Evolutionary conservation across 2,329 filamentous ascomycete species (phyloP).

Genomic region (Annulohypoxylon truncatum): DNA sequence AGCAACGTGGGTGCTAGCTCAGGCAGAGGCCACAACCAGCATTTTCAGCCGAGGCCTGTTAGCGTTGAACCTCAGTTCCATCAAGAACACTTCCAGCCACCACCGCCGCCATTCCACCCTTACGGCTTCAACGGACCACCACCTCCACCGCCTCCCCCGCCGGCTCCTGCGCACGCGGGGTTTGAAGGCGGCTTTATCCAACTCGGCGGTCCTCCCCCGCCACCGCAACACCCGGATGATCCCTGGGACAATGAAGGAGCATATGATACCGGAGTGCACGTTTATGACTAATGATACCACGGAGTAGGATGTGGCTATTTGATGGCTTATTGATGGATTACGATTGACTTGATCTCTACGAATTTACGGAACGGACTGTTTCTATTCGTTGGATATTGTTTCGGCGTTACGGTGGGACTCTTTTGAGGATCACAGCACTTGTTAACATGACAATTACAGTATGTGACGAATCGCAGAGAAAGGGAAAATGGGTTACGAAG

Average conservation of each 20-base stretch:
- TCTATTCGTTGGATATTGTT: conserved; percentile 15
- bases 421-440: conserved; percentile 7
- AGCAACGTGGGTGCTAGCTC: conserved; percentile 9
- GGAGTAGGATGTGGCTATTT: conserved; percentile 2
- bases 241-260: conserved; percentile 32
- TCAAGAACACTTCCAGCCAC: conserved; percentile 13
- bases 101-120: conserved; percentile 14
- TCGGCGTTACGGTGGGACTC: conserved; percentile 26
- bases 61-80: conserved; percentile 25
- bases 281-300: conserved; percentile 30
- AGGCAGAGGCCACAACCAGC: conserved; percentile 8
- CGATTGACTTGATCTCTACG: conserved; percentile 18
- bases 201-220: conserved; percentile 37
- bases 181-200: conserved; percentile 49
- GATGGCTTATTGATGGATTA: conserved; percentile 4
- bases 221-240: conserved; percentile 21
- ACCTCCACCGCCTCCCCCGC: conserved; percentile 31
- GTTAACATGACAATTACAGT: conserved; percentile 6
- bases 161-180: conserved; percentile 32
- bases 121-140: conserved; percentile 29
- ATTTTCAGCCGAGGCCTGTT: conserved; percentile 12
- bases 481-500: conserved; percentile 1
- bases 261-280: conserved; percentile 15
- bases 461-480: conserved; percentile 21
- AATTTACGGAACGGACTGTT: conserved; percentile 12